phyloP scores from a whole-genome alignment of 768 basidiomycete species.

The Suillus subalutaceus region DNA sequence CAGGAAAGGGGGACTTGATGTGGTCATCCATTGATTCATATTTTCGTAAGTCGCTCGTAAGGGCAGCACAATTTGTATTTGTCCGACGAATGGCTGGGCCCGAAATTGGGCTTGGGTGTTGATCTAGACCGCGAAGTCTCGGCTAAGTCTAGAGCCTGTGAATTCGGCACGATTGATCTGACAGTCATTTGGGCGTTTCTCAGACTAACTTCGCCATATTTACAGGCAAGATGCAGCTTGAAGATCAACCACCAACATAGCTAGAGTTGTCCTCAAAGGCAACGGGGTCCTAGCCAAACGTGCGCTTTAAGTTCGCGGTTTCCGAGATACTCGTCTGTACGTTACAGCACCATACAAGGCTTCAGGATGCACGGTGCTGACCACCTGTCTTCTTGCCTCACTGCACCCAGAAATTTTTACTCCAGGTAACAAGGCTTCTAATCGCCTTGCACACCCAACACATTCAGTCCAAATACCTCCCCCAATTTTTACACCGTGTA shows the following conservation, averaged over 20 bases:
- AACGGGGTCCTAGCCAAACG: neutral
- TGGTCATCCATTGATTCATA: slow-evolving; percentile 10
- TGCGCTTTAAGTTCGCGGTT: slow-evolving; percentile 10
- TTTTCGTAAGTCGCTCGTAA: slow-evolving; percentile 10
- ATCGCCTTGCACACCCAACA: slow-evolving; percentile 9
- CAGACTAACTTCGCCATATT: slow-evolving; percentile 18
- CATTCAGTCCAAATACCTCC: slow-evolving; percentile 7
- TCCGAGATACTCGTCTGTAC: slow-evolving; percentile 18
- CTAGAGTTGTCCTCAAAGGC: neutral
- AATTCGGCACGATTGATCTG: slow-evolving; percentile 19
- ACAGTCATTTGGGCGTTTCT: slow-evolving; percentile 14
- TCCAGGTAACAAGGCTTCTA: slow-evolving; percentile 8
- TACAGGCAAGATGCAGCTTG: slow-evolving; percentile 16
- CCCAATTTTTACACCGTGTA: slow-evolving; percentile 11
- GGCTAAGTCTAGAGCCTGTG: slow-evolving; percentile 30
- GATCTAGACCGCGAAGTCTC: slow-evolving; percentile 18
- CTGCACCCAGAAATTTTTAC: slow-evolving; percentile 6
- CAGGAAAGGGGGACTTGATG: slow-evolving; percentile 5
- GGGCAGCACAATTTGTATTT: slow-evolving; percentile 10
- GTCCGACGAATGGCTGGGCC: neutral
- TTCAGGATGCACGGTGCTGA: slow-evolving; percentile 12
- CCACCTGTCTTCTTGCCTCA: slow-evolving; percentile 12
- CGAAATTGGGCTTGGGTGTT: neutral
- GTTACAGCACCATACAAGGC: slow-evolving; percentile 12
- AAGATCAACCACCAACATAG: slow-evolving; percentile 15